Base-by-base conservation (phyloP, 1,284 basidiomycete genomes). In the Trichosporon faecale region DNA sequence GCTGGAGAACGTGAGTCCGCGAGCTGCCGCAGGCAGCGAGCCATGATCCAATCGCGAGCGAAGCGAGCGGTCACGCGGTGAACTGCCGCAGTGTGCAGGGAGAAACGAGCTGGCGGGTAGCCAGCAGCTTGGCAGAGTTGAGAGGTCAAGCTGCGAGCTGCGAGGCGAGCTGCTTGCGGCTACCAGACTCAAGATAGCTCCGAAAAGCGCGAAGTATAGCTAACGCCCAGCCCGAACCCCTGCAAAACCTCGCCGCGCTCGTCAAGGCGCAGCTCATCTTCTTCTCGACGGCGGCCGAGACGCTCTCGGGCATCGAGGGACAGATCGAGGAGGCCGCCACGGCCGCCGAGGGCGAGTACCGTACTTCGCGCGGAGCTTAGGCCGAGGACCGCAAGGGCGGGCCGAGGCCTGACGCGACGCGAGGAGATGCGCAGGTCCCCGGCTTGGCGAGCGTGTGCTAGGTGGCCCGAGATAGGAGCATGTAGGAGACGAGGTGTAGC, bases 231-330 rank as follows among this genome's bases (percentile, higher is more conserved):
- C 96, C 96, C 63, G 96, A 98, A 85, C 94, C 96, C 0, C 85
- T 98, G 80, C 94, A 93, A 88, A 93, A 95, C 84, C 84, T 99
- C 66, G 94, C 94, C 73, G 91, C 93, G 78, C 90, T 99, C 68
- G 88, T 91, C 80, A 97, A 97, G 84, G 93, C 97, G 63, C 85
- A 96, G 87, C 88, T 97, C 60, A 86, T 91, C 76, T 98, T 89
- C 87, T 91, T 92, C 83, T 89, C 91, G 44, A 85, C 89, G 44
- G 92, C 93, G 8, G 94, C 93, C 9, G 95, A 97, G 81, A 88
- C 93, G 0, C 88, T 97, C 57, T 89, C 88, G 60, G 78, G 88
- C 66, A 88, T 92, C 52, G 93, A 96, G 82, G 91, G 91, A 67
- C 92, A 96, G 81, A 91, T 98, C 68, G 93, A 96, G 75, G 93